These are phyloP conservation scores for Linnemannia exigua DNA, from an alignment of 192 early-diverging fungal species.

Conservation along the genomic window DNA sequence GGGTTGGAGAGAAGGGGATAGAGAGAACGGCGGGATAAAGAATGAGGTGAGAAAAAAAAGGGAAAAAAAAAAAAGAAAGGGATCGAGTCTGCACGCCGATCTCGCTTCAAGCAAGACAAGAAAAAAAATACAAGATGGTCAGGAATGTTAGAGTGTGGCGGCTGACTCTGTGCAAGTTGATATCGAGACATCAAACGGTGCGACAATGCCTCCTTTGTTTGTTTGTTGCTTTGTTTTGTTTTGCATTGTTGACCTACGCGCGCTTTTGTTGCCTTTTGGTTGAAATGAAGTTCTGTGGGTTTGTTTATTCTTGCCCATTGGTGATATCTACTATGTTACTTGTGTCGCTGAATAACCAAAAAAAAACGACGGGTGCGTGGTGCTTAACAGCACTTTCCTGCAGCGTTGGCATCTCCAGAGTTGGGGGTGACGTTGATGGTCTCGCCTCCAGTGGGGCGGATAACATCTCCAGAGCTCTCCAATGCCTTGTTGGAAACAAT, in stretches of 20 bases:
- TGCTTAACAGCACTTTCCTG: slow-evolving; percentile 77
- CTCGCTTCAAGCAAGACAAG: background rate
- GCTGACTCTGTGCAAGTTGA: background rate
- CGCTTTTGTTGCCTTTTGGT: background rate
- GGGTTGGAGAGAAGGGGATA: background rate
- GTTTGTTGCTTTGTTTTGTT: background rate
- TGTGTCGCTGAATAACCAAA: background rate
- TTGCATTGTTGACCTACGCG: too few species aligned
- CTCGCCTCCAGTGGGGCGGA: slow-evolving; percentile 77
- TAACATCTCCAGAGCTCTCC: slow-evolving; percentile 80
- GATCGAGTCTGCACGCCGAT: background rate
- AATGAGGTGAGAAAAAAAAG: background rate
- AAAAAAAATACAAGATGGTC: background rate
- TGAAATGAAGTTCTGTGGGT: background rate
- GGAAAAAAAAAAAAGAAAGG: background rate
- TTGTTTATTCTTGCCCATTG: background rate
- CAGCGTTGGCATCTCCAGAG: slow-evolving; percentile 70
- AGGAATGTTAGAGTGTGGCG: background rate
- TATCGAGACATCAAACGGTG: background rate
- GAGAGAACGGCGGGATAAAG: background rate
- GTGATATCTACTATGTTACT: background rate
- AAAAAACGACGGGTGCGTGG: background rate
- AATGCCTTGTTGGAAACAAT: slow-evolving; percentile 98
- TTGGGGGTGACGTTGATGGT: slow-evolving; percentile 77
- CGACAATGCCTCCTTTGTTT: background rate